Percentiles rank a stretch among this genome's conserved stretches.
These are phyloP conservation scores for Dimargaris verticillata DNA, from an alignment of 192 early-diverging fungal species.

Conservation along the genomic window DNA sequence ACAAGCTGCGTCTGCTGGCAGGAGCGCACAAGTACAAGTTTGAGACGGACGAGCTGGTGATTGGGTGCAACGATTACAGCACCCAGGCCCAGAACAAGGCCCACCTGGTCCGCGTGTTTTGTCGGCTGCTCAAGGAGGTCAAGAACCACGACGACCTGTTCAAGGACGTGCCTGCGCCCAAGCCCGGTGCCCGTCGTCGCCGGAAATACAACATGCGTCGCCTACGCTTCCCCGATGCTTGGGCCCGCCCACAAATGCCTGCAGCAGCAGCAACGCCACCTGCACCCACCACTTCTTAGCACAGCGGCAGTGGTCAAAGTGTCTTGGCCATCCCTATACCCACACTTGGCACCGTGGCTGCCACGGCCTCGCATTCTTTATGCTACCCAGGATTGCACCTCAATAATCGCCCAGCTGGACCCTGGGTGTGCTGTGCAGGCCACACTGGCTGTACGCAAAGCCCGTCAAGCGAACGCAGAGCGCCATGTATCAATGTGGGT, in stretches of 20 bases:
- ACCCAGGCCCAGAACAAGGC: conserved; percentile 2
- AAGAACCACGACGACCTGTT: not conserved
- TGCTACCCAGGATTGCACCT: too few relatives aligned
- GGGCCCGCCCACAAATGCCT: not conserved
- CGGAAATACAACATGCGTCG: not conserved
- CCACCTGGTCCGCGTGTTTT: not conserved
- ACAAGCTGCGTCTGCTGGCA: conserved; percentile 4
- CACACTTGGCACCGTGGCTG: too few relatives aligned
- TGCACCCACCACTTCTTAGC: too few relatives aligned
- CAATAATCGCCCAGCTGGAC: too few relatives aligned
- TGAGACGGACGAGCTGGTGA: conserved; percentile 1
- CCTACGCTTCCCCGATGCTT: conserved; percentile 2
- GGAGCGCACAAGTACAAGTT: not conserved
- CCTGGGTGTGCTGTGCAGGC: too few relatives aligned
- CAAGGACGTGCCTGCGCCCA: conserved; percentile 4
- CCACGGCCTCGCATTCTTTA: too few relatives aligned
- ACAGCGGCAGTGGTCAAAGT: too few relatives aligned
- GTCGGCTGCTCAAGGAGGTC: not conserved
- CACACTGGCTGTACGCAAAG: too few relatives aligned
- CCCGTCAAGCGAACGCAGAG: too few relatives aligned
- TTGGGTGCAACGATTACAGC: not conserved
- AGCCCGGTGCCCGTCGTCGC: not conserved
- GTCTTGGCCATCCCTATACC: too few relatives aligned
- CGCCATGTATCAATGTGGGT: too few relatives aligned
- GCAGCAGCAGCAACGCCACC: too few relatives aligned